phyloP scores from a whole-genome alignment of 139 green algal genomes.

The Mychonastes homosphaera region DNA sequence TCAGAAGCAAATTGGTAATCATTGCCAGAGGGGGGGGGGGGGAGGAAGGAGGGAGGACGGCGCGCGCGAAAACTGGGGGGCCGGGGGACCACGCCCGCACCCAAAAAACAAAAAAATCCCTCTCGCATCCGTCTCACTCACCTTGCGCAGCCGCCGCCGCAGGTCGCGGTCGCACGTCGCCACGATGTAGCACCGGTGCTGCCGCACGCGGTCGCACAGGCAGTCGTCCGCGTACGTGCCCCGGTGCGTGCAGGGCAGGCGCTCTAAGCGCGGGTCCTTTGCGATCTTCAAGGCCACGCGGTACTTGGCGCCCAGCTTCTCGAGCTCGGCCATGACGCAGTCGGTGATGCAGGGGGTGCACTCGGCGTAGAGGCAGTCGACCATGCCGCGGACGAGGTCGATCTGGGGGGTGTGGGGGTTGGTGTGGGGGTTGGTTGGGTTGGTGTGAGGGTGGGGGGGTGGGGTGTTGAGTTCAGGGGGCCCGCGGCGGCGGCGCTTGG shows the following conservation, averaged over 20 bases:
- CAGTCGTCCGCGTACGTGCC: slow-evolving; percentile 99
- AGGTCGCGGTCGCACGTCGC: slow-evolving; percentile 96
- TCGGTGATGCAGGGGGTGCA: slow-evolving; percentile 96
- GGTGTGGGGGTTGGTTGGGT: too few relatives aligned
- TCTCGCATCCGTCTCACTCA: slow-evolving; percentile 12
- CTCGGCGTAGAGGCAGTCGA: slow-evolving; percentile 98
- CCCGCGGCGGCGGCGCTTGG: too few relatives aligned
- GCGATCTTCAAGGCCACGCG: slow-evolving; percentile 92
- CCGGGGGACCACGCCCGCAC: neutral
- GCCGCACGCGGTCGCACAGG: slow-evolving; percentile 82
- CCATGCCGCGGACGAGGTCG: slow-evolving; percentile 87
- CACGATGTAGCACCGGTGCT: slow-evolving; percentile 99
- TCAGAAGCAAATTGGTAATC: slow-evolving; percentile 16
- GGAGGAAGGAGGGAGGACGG: too few relatives aligned
- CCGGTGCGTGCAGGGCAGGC: slow-evolving; percentile 88
- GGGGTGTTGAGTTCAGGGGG: too few relatives aligned
- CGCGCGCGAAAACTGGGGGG: too few relatives aligned
- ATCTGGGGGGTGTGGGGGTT: too few relatives aligned
- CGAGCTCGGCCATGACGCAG: slow-evolving; percentile 96
- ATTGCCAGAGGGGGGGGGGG: too few relatives aligned
- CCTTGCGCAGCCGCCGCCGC: slow-evolving; percentile 86
- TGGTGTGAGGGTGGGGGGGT: too few relatives aligned
- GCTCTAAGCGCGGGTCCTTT: slow-evolving; percentile 85
- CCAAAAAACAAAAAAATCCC: neutral
- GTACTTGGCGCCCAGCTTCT: slow-evolving; percentile 98